Conservation (phyloP, 2,329 filamentous ascomycete genomes). For the Diaporthe australafricana region DNA sequence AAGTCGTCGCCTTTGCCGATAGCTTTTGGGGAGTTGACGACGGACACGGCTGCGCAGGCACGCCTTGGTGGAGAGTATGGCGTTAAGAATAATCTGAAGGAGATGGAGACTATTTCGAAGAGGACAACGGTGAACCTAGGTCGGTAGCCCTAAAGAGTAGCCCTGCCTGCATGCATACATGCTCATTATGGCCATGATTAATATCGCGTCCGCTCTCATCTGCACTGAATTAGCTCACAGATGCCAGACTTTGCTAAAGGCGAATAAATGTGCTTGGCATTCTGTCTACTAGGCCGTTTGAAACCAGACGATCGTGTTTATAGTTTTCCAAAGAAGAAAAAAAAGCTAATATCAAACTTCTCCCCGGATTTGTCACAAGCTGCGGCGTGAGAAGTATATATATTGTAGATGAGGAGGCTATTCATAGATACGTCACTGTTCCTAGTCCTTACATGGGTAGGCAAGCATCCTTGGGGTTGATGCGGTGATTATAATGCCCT, state of each 20-base stretch:
- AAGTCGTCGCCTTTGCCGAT: conserved; percentile 9
- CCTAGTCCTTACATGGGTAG: no score
- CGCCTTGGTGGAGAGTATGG: not conserved
- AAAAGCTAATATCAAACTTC: not conserved
- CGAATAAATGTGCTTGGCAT: not conserved
- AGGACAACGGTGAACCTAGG: not conserved
- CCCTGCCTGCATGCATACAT: not conserved
- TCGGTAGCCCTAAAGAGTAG: not conserved
- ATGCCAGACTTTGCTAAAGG: not conserved
- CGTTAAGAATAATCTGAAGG: not conserved
- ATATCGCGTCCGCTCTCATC: no score
- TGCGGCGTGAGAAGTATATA: not conserved
- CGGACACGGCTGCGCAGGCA: not conserved
- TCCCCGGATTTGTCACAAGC: not conserved
- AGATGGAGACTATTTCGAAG: conserved; percentile 12
- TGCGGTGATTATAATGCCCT: no score
- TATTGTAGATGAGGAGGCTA: no score
- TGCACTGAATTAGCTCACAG: not conserved
- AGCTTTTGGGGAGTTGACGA: not conserved
- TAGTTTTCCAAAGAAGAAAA: not conserved
- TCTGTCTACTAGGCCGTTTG: not conserved
- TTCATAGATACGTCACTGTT: no score
- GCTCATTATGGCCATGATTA: not conserved
- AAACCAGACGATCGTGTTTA: not conserved
- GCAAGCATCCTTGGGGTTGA: no score